Conservation (phyloP, 768 basidiomycete species). For the Xerocomus potaroensis region DNA sequence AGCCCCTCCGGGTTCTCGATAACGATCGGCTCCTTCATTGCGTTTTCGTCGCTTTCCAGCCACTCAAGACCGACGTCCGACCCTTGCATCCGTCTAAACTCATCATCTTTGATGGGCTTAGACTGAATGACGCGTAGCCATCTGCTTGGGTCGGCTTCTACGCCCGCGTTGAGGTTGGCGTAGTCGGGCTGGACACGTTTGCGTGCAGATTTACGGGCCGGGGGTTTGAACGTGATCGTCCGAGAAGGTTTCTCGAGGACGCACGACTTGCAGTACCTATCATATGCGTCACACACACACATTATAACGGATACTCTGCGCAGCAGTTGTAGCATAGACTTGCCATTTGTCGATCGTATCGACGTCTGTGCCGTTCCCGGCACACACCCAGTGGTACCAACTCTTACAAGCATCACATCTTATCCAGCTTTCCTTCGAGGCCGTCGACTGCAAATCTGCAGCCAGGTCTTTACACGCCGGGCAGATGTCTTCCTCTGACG, state of each 20-base stretch:
- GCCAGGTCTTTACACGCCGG: constrained; percentile 47
- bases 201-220: constrained; percentile 76
- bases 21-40: constrained; percentile 80
- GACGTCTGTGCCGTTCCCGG: constrained; percentile 59
- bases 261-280: constrained; percentile 71
- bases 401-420: constrained; percentile 75
- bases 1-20: constrained; percentile 75
- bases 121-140: constrained; percentile 69
- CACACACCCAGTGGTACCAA: constrained; percentile 86
- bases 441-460: constrained; percentile 28
- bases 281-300: constrained; percentile 15
- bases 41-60: constrained; percentile 66
- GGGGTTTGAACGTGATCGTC: constrained; percentile 68
- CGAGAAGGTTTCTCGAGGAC: constrained; percentile 55
- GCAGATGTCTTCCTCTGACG: constrained; percentile 36
- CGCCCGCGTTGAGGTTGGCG: constrained; percentile 65
- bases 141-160: constrained; percentile 54
- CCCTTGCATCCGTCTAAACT: constrained; percentile 66
- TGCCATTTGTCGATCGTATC: constrained; percentile 78
- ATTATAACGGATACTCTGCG: constrained; percentile 11
- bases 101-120: constrained; percentile 57
- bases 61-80: constrained; percentile 65
- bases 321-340: constrained; percentile 23
- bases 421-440: constrained; percentile 75
- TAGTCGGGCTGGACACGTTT: constrained; percentile 76